These are phyloP conservation scores for Cladochytrium replicatum DNA, from an alignment of 192 early-diverging fungal genomes.

Conservation along the genomic window DNA sequence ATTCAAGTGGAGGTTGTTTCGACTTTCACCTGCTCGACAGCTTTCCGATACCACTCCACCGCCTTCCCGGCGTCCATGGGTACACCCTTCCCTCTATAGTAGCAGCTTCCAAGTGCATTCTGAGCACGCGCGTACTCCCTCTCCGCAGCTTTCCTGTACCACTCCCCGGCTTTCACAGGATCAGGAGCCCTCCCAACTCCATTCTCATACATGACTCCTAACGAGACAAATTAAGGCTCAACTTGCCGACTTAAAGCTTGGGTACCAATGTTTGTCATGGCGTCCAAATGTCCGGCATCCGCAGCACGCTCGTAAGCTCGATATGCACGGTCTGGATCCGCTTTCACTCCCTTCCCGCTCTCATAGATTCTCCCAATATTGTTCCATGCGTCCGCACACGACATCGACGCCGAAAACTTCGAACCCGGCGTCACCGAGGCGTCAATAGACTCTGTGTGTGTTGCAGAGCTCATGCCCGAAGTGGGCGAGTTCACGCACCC, in stretches of 20 bases:
- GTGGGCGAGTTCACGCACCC: background rate
- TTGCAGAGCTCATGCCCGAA: background rate
- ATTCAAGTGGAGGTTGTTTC: constrained; percentile 4
- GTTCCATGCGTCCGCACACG: constrained; percentile 24
- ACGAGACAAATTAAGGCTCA: background rate
- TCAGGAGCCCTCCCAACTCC: constrained; percentile 23
- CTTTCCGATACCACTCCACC: constrained; percentile 29
- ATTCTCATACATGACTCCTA: constrained; percentile 29
- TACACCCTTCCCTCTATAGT: constrained; percentile 35
- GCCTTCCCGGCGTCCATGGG: constrained; percentile 31
- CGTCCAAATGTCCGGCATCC: constrained; percentile 25
- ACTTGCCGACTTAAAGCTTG: background rate
- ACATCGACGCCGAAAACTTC: background rate
- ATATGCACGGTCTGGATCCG: constrained; percentile 13
- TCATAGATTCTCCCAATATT: constrained; percentile 38
- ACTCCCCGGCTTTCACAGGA: constrained; percentile 20
- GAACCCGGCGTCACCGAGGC: background rate
- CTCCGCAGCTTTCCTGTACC: constrained; percentile 25
- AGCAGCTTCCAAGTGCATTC: constrained; percentile 34
- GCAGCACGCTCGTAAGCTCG: constrained; percentile 30
- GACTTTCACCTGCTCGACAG: constrained; percentile 21
- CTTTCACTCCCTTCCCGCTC: constrained; percentile 24
- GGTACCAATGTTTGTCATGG: constrained; percentile 28
- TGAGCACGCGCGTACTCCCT: constrained; percentile 23
- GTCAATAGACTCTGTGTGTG: background rate